Conservation (phyloP, 805 yeast species). For the Citeromyces matritensis region DNA sequence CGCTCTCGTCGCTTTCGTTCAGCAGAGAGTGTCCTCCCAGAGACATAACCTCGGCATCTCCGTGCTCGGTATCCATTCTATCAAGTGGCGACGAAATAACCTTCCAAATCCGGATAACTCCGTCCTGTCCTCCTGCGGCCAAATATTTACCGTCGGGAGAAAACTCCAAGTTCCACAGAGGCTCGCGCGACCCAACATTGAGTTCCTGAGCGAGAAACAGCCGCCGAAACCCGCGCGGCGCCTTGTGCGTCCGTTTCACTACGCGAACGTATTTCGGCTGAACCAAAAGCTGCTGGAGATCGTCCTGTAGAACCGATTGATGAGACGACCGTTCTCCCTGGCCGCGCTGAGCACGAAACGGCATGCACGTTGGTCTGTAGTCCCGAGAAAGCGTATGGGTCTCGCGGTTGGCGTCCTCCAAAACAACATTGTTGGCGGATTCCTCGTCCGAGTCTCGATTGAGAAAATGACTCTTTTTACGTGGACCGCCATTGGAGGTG, state of each 20-base stretch:
- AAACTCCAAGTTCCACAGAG: slow-evolving; percentile 66
- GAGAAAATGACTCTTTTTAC: no score
- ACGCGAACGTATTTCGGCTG: slow-evolving; percentile 43
- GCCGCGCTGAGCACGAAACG: no score
- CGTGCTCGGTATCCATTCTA: slow-evolving; percentile 18
- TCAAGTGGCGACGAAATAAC: slow-evolving; percentile 64
- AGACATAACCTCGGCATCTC: slow-evolving; percentile 1
- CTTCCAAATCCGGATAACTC: slow-evolving; percentile 59
- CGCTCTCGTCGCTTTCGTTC: neutral
- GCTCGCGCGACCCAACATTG: slow-evolving; percentile 9
- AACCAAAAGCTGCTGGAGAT: slow-evolving; percentile 5
- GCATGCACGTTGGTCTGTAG: no score
- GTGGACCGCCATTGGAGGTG: no score
- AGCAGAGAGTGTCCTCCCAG: neutral
- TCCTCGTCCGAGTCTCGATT: no score
- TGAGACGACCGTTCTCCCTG: no score
- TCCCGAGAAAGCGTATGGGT: no score
- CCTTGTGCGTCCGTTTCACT: slow-evolving; percentile 26
- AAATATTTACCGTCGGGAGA: slow-evolving; percentile 68
- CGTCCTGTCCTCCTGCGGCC: slow-evolving; percentile 76
- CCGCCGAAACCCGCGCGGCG: slow-evolving; percentile 30
- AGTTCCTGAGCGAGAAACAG: slow-evolving; percentile 57
- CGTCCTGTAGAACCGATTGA: no score
- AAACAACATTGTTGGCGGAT: no score
- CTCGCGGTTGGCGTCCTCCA: no score